A percentile compares a stretch with the other conserved stretches of the same genome.
phyloP scores from a whole-genome alignment of 495 filamentous ascomycete species.

The Amphirosellinia nigrospora region DNA sequence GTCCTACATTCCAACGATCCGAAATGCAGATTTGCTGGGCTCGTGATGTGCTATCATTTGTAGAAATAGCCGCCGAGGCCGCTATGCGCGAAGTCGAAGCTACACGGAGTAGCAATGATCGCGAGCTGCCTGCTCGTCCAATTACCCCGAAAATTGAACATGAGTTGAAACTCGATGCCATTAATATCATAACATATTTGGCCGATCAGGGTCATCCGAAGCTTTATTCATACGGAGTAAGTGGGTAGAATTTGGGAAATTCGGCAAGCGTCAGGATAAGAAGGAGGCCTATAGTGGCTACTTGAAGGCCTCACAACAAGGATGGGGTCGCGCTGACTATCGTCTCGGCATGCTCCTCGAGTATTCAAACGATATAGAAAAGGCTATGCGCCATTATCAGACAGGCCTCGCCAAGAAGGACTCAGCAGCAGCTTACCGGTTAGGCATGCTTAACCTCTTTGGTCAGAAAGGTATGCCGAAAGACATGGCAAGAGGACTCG shows the following conservation, averaged over 20 bases:
- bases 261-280: constrained; percentile 85
- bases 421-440: constrained; percentile 90
- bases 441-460: constrained; percentile 97
- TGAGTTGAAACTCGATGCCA: constrained; percentile 82
- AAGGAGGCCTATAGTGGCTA: constrained; percentile 92
- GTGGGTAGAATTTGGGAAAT: constrained; percentile 99
- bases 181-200: constrained; percentile 89
- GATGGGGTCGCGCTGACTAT: constrained; percentile 95
- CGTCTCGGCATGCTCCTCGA: constrained; percentile 98
- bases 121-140: constrained; percentile 69
- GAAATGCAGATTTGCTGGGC: constrained; percentile 98
- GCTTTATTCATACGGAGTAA: constrained; percentile 94
- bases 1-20: constrained; percentile 92
- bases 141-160: constrained; percentile 86
- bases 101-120: constrained; percentile 45
- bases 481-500: constrained; percentile 77
- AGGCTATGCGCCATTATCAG: constrained; percentile 88
- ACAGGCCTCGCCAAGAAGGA: constrained; percentile 77
- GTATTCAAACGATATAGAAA: constrained; percentile 85
- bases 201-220: constrained; percentile 92
- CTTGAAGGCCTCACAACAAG: constrained; percentile 80
- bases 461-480: constrained; percentile 89
- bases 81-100: constrained; percentile 57
- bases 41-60: constrained; percentile 86
- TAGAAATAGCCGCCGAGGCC: constrained; percentile 79